Evolutionary conservation across 768 basidiomycete genomes (phyloP), one percentile per base, ranked within the genome.

Genomic region (Leccinum pellstonianum): DNA sequence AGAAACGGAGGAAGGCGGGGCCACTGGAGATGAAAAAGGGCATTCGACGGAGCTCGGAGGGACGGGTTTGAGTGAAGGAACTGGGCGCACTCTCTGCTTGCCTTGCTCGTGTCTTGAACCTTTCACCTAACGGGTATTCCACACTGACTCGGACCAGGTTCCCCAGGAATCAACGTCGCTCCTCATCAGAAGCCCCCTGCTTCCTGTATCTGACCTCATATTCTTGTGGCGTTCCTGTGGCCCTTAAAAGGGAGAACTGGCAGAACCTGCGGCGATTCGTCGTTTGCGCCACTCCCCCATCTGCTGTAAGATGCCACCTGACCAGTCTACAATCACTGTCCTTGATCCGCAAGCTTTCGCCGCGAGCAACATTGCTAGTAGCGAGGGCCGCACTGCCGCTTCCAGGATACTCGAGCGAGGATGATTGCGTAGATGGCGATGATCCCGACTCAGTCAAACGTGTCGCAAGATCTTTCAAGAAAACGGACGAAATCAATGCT

Each of bases 331-430:
- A 31, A 62, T 62, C 56, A 50, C 43, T 37, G 4, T 59, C 6
- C 58, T 71, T 17, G 56, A 68, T 35, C 63, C 48, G n/a, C 59
- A 62, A 51, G 37, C 55, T 55, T 66, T 73, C 33, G 51, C 65
- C 43, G 64, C 60, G 14, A 54, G 60, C 23, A 21, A 15, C 46
- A 54, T 74, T n/a, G 57, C 63, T 48, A n/a, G 55, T 49, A 55
- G 57, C 38, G 64, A 66, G 11, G 71, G 64, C 19, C 62, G 68
- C 21, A 50, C 54, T 51, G 54, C 54, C 29, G 68, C 67, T 17
- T 27, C 62, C 19, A 49, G 38, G 49, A 55, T 51, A 11, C 62
- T 72, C 54, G 54, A 64, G 52, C 27, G 27, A 27, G 27, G 27
- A 27, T 27, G 27, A 27, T 27, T 27, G 27, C 27, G 27, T 27